Base-by-base conservation (phyloP, 2,329 filamentous ascomycete species). In the Neodidymelliopsis sp. region DNA sequence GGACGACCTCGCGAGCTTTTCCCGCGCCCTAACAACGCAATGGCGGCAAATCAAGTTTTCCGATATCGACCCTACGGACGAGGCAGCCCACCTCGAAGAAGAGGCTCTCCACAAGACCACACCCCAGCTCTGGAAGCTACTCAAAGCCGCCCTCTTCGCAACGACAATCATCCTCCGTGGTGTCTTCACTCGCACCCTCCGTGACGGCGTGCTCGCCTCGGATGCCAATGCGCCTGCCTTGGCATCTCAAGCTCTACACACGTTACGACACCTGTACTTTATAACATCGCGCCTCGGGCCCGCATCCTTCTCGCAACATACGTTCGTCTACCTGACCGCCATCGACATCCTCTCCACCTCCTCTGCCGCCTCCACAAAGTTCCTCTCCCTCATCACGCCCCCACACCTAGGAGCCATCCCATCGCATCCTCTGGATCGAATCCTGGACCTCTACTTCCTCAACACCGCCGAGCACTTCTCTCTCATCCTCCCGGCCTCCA, bases 401-500 rank as follows among this genome's bases (percentile, higher is more conserved):
- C 71, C 73, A 30, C 75, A 81, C 49, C 69, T 80, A 13, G 80
- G 82, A 29, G 73, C 77, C 28, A 84, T 88, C 23, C 83, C 87
- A 0, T 73, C 76, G 5, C 82, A 88, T 56, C 84, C 87, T 4
- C 76, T 91, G 2, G 84, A 90, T 59, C 81, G 88, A 48, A 87
- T 83, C 13, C 77, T 93, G n/a, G 89, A 94, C 66, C 81, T 96
- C 12, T 96, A 90, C 76, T 96, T 95, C 73, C 82, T 97, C 54
- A 94, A 95, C 66, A 84, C 87, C 0, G 87, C 89, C 2, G 92
- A 96, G 69, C 90, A 96, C 69, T 85, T 96, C 52, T 86, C 90
- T 0, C 77, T 91, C 7, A 76, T 84, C 2, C 74, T 96, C 1
- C 77, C 89, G 0, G 81, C 88, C 0, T 75, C 80, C 3, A 81